Base-by-base conservation (phyloP, 495 filamentous ascomycete species). In the Podospora tetraspora region DNA sequence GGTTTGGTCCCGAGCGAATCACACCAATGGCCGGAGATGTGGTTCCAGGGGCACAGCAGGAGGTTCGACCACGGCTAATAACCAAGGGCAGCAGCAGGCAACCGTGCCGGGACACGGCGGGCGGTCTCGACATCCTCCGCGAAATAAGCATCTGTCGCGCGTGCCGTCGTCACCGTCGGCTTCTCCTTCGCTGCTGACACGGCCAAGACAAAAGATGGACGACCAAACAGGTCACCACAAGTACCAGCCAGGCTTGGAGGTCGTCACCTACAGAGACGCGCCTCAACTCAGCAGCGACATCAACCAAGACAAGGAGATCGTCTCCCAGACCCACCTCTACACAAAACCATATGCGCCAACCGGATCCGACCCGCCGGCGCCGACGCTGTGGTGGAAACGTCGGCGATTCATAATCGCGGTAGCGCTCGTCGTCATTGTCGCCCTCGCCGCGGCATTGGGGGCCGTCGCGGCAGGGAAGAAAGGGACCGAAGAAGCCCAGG, bases 401-500 rank as follows among this genome's bases (percentile, higher is more conserved):
- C 12, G 57, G 13, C 58, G 62, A 25, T 9, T 68, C 6, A 65
- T 70, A 11, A 27, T 68, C 13, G 69, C 52, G 11, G 66, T 57
- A 3, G 23, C 67, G 11, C 34, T 64, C 21, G 66, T 60, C 10
- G 12, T 71, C 13, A 57, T 62, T 57, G 67, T 67, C 25, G 62
- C 69, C 13, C 11, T 68, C 8, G 69, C 43, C 3, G 71, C 67
- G 19, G 67, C 68, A 1, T 3, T 71, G 5, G 71, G 71, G 1
- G 69, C 67, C 3, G 71, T 71, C 1, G 19, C 71, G 3, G 71
- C 67, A 3, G 69, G 66, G 59, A 62, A 64, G 19, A 25, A 21
- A 11, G 30, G 16, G 25, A 24, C 19, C 1, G 21, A 23, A 7
- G 25, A 23, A 7, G 25, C 11, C 8, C 30, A 25, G 4, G 1